Evolutionary conservation across 1,284 basidiomycete species (phyloP).

Genomic region (Tilletia horrida): DNA sequence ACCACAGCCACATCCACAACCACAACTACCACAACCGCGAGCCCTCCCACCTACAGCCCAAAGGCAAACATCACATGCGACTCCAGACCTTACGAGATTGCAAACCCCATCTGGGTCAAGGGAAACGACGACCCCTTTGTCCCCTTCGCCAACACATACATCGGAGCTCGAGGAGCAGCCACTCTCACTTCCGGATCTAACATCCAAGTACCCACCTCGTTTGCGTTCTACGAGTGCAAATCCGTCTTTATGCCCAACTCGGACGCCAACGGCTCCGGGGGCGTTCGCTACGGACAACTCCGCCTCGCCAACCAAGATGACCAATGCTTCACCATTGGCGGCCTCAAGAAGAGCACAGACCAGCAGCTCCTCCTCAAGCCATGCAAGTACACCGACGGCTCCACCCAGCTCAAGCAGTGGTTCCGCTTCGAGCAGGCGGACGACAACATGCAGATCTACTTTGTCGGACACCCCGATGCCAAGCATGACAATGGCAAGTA

Average conservation of each 20-base stretch:
- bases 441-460: neutral
- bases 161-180: neutral
- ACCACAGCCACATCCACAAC: too few relatives aligned
- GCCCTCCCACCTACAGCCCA: neutral
- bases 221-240: neutral
- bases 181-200: constrained; percentile 28
- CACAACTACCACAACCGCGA: neutral
- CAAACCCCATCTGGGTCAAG: neutral
- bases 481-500: constrained; percentile 1
- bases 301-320: neutral
- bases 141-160: neutral
- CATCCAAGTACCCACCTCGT: constrained; percentile 11
- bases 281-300: neutral
- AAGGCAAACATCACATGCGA: neutral
- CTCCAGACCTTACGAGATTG: neutral
- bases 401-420: constrained; percentile 1
- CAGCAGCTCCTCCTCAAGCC: neutral
- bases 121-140: neutral
- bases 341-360: neutral
- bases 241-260: neutral
- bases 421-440: neutral
- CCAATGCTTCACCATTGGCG: neutral
- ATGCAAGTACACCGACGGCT: neutral
- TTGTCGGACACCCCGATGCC: neutral
- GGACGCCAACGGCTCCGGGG: neutral